phyloP scores from a whole-genome alignment of 495 filamentous ascomycete species.

The Cercophora newfieldiana region DNA sequence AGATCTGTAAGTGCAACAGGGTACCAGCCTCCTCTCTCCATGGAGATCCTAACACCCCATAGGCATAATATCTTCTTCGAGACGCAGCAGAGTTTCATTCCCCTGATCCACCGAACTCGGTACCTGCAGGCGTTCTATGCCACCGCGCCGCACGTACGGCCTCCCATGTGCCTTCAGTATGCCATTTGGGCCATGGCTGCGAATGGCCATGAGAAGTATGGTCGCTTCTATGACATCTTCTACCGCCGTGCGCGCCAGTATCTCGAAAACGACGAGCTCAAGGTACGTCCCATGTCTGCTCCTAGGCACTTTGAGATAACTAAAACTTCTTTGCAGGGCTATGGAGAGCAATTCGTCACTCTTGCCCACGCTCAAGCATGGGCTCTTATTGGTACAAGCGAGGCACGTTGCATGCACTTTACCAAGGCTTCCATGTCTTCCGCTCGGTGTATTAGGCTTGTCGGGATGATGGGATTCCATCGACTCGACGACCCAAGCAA shows the following conservation, averaged over 20 bases:
- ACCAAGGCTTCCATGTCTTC: conserved; percentile 48
- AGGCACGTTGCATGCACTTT: conserved; percentile 44
- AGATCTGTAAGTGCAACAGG: conserved; percentile 52
- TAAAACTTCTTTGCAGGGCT: conserved; percentile 28
- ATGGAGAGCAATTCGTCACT: conserved; percentile 49
- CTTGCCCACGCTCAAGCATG: conserved; percentile 50
- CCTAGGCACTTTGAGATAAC: not conserved
- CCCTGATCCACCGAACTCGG: conserved; percentile 42
- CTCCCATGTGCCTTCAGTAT: conserved; percentile 52
- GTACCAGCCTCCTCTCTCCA: not conserved
- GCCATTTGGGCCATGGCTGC: conserved; percentile 48
- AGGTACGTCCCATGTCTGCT: conserved; percentile 27
- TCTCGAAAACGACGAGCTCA: conserved; percentile 50
- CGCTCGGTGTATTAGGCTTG: conserved; percentile 41
- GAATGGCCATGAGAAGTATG: conserved; percentile 40
- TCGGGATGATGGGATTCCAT: conserved; percentile 50
- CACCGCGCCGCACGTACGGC: conserved; percentile 41
- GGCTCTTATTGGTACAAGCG: conserved; percentile 44
- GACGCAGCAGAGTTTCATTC: conserved; percentile 37
- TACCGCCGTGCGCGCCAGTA: conserved; percentile 51
- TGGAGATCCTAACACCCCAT: not conserved
- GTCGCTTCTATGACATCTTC: conserved; percentile 43
- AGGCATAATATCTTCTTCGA: conserved; percentile 47
- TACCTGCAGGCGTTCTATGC: conserved; percentile 46
- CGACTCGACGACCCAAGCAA: conserved; percentile 41